Conservation (phyloP, 495 filamentous ascomycete species). For the Neurospora tetraspora region DNA sequence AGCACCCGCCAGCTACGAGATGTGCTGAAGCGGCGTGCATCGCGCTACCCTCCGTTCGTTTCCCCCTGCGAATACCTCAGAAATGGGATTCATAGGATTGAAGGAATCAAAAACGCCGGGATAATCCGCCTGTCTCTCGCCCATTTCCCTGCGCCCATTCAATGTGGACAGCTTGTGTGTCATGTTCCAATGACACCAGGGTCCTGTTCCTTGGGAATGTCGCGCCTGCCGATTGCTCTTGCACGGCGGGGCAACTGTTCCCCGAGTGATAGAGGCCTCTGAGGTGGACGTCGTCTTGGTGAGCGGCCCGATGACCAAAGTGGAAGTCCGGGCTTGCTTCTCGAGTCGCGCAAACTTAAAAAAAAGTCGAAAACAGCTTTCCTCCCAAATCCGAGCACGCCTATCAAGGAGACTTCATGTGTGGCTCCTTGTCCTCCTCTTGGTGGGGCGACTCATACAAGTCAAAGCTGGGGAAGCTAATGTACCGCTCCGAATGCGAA, state of each 20-base stretch:
- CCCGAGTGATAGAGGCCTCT: neutral
- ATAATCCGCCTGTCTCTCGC: neutral
- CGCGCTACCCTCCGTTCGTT: neutral
- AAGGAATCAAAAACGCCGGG: neutral
- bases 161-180: neutral
- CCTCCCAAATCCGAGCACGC: neutral
- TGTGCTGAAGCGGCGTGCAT: neutral
- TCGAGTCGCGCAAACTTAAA: neutral
- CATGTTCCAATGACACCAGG: neutral
- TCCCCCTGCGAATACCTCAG: neutral
- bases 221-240: neutral
- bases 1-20: neutral
- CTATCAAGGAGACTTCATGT: conserved; percentile 21
- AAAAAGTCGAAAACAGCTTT: neutral
- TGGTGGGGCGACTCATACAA: conserved; percentile 32
- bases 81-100: neutral
- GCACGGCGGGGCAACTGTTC: neutral
- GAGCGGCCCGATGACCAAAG: neutral
- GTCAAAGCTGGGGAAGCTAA: conserved; percentile 50
- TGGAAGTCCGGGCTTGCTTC: neutral
- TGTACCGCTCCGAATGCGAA: conserved; percentile 36
- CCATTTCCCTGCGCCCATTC: neutral
- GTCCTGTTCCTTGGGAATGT: neutral
- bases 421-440: conserved; percentile 24
- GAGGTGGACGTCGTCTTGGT: neutral